Base-by-base conservation (phyloP, 495 filamentous ascomycete species). In the Penicillium arizonense region DNA sequence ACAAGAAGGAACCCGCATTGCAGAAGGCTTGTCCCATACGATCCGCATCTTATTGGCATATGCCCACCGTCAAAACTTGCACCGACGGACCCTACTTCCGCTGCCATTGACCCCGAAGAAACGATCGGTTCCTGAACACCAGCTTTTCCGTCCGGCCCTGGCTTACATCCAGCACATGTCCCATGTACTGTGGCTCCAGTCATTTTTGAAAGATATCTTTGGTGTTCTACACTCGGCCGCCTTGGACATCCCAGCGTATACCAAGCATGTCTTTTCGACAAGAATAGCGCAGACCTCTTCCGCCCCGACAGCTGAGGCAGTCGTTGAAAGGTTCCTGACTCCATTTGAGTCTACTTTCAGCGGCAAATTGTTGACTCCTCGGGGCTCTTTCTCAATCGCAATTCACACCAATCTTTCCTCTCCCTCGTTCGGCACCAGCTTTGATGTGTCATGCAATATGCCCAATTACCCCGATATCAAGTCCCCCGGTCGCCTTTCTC, bases 11-110 rank as follows among this genome's bases (percentile, higher is more conserved):
- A 67, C 65, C 23, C 50, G 53, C 4, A 64, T 85, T 34, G 83
- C 87, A 2, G 71, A 86, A 55, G 77, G 73, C 1, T 71, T 87
- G 20, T 77, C 75, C 5, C 68, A 84, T 52, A 77, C 81, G 1
- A 77, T 91, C 12, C 82, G 85, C 14, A 77, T 93, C 35, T 77
- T 92, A 4, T 80, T 93, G n/a, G 78, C 79, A 26, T 83, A 88
- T 55, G 79, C 85, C 9, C 88, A 95, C 63, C 77, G 83, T 18
- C 80, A 86, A 53, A 90, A 84, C 38, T 74, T 87, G 11, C 75
- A 76, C 11, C 79, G 77, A 3, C 79, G 89, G 35, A 85, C 81
- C 6, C 81, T 83, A 52, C 65, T 76, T 0, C 84, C 87, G 16
- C 77, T 77, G 0, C 82, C 86, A 0, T 63, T 87, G n/a, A 76